Conservation (phyloP, 768 basidiomycete species). For the Gloeopeniophorella convolvens region DNA sequence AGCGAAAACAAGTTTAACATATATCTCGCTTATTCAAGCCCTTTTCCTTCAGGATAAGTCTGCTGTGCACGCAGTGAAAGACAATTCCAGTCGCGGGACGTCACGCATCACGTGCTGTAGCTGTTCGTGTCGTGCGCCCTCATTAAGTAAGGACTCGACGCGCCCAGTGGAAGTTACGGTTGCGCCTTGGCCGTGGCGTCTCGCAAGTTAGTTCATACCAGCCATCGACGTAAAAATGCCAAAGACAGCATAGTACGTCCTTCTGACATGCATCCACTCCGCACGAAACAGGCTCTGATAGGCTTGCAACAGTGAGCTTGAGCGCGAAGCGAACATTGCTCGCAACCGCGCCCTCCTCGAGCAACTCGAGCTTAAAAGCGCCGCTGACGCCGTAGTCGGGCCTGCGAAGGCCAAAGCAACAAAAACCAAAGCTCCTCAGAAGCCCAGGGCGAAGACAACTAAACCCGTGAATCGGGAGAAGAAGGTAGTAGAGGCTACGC, state of each 20-base stretch:
- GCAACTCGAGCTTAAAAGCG: conserved; percentile 59
- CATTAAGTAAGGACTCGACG: too few relatives aligned
- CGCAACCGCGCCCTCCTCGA: conserved; percentile 71
- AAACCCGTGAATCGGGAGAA: conserved; percentile 52
- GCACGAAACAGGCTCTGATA: background rate
- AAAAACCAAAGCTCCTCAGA: conserved; percentile 23
- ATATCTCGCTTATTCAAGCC: too few relatives aligned
- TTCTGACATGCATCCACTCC: too few relatives aligned
- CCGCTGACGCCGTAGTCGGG: conserved; percentile 42
- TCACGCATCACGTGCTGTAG: too few relatives aligned
- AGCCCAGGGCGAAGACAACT: conserved; percentile 51
- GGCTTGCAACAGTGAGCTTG: conserved; percentile 43
- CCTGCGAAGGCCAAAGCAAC: conserved; percentile 33
- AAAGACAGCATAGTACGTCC: conserved; percentile 20
- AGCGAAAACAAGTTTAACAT: too few relatives aligned
- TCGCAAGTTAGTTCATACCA: conserved; percentile 7
- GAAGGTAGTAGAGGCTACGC: conserved; percentile 33
- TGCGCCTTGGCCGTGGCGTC: too few relatives aligned
- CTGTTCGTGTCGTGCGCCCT: too few relatives aligned
- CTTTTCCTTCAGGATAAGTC: too few relatives aligned
- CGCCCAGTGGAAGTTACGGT: too few relatives aligned
- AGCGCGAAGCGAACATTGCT: conserved; percentile 77
- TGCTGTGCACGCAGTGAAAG: too few relatives aligned
- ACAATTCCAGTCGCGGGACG: too few relatives aligned
- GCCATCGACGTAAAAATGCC: conserved; percentile 3